A percentile compares a stretch with the other conserved stretches of the same genome.
Evolutionary conservation across 495 filamentous ascomycete genomes (phyloP).

Genomic region (Podospora anserina): DNA sequence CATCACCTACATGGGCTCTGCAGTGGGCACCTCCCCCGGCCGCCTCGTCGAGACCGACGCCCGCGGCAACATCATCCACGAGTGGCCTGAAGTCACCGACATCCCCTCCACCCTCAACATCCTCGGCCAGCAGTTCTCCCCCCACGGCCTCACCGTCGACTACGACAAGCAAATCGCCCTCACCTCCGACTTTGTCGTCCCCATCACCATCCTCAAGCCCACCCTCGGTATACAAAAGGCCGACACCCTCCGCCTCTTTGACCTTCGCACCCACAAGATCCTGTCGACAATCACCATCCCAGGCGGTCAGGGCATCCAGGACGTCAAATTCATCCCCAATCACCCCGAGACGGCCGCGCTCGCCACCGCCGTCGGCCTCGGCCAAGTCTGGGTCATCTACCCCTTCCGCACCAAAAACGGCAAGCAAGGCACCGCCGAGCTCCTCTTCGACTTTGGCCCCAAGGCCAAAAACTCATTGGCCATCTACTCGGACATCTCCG

Average conservation of each 20-base stretch:
- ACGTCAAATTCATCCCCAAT: constrained; percentile 64
- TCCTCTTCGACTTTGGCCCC: constrained; percentile 57
- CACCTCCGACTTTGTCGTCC: constrained; percentile 62
- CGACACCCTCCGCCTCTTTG: constrained; percentile 59
- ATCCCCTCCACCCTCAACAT: constrained; percentile 50
- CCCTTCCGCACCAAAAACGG: constrained; percentile 52
- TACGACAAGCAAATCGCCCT: constrained; percentile 55
- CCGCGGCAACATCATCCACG: constrained; percentile 58
- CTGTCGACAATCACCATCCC: constrained; percentile 62
- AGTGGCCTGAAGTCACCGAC: constrained; percentile 53
- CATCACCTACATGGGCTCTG: constrained; percentile 54
- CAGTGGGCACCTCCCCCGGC: constrained; percentile 56
- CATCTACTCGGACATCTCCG: constrained; percentile 61
- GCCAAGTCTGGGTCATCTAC: constrained; percentile 65
- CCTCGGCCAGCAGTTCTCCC: constrained; percentile 57
- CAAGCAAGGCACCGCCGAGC: constrained; percentile 54
- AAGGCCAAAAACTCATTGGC: constrained; percentile 55
- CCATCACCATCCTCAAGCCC: constrained; percentile 58
- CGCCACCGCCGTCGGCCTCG: constrained; percentile 59
- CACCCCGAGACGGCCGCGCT: constrained; percentile 58
- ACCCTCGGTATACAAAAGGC: constrained; percentile 50
- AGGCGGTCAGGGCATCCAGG: constrained; percentile 58
- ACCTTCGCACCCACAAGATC: constrained; percentile 50
- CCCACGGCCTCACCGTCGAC: constrained; percentile 59
- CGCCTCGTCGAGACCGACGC: constrained; percentile 59